Evolutionary conservation across 2,329 filamentous ascomycete genomes (phyloP), one percentile per base, ranked within the genome.

Genomic region (Colletotrichum tropicicola): DNA sequence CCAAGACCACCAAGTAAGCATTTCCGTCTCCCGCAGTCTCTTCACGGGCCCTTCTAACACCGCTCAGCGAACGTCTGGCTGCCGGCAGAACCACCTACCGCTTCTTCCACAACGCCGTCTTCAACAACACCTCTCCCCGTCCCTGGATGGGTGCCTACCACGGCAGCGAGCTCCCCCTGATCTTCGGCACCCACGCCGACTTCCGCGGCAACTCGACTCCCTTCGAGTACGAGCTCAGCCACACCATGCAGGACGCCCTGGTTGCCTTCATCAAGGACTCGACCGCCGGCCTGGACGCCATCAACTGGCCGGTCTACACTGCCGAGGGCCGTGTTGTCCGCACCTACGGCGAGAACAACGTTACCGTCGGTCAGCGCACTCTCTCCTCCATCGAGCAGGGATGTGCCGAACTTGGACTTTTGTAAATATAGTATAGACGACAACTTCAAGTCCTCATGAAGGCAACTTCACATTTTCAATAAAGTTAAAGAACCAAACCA

Each of bases 151-250:
- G 73, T 6, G 71, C 73, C 5, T 75, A 72, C 37, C 74, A 76
- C 56, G 67, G 62, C 21, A 62, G 73, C n/a, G 74, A 77, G 65
- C 66, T 77, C 39, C 75, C 75, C 12, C 51, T 76, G 51, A 55
- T 78, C 1, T 77, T 77, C 47, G 75, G 75, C 5, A 78, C 75
- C 3, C 68, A 72, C 41, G 66, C 72, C 15, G 52, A 66, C 45
- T 66, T 58, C 53, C 63, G 59, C 23, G 63, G 63, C 45, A 64
- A 64, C 63, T 66, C 64, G 17, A 65, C 60, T 3, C 8, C 43
- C 2, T 62, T 67, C 35, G 64, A 67, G 48, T 67, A 67, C 49
- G 64, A 56, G 28, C 51, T 62, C 6, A 67, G 64, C 43, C 60
- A 56, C 64, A n/a, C 39, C 7, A 67, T 65, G 64, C 47, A 65